Conservation (phyloP, 169 alveolate genomes). For the Perkinsus chesapeaki region DNA sequence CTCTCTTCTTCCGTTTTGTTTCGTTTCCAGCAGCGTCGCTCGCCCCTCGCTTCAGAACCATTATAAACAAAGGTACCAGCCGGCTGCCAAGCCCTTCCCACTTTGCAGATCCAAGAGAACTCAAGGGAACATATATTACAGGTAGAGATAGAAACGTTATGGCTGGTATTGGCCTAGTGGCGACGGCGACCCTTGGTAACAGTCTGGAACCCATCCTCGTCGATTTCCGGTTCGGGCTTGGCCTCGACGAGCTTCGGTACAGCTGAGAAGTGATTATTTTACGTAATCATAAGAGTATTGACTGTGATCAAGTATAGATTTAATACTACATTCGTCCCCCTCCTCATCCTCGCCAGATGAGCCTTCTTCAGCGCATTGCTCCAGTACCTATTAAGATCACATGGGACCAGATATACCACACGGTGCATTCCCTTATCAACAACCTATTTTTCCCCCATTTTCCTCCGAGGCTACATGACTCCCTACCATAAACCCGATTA, state of each 20-base stretch:
- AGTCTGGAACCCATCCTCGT: not conserved
- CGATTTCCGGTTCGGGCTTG: not conserved
- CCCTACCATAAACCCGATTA: no score
- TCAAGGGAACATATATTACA: no score
- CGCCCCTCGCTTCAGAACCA: not conserved
- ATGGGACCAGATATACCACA: no score
- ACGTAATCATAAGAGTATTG: not conserved
- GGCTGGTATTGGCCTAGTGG: no score
- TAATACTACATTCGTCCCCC: not conserved
- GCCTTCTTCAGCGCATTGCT: not conserved
- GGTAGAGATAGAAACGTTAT: no score
- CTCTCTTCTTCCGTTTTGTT: not conserved
- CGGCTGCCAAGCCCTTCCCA: no score
- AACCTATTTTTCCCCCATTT: no score
- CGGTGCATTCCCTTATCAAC: no score
- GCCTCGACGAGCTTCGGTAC: not conserved
- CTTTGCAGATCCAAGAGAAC: no score
- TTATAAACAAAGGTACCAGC: no score
- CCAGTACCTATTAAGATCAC: not conserved
- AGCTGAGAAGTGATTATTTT: no score
- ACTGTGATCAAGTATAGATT: not conserved
- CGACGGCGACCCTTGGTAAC: not conserved
- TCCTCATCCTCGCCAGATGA: not conserved
- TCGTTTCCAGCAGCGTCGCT: not conserved
- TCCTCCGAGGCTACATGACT: no score